Evolutionary conservation across 768 basidiomycete genomes (phyloP), one percentile per base, ranked within the genome.

Genomic region (Pulveroboletus sp.): DNA sequence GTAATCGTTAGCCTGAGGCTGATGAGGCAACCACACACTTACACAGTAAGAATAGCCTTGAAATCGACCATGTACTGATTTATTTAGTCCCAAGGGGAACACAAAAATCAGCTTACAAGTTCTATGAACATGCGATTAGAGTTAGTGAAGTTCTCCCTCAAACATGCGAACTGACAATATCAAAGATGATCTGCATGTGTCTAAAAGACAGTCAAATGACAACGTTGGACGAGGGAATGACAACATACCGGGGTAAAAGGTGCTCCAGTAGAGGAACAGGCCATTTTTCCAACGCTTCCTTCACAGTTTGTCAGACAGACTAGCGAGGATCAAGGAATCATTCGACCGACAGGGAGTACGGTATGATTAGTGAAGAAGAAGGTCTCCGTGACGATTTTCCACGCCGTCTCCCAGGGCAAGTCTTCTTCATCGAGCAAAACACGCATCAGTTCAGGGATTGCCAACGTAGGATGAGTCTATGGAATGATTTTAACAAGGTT

Each of bases 321-420:
- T 2, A 15, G 27, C 2, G 11, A 47, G n/a, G n/a, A 35, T 18
- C n/a, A 9, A 54, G 35, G 21, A 35, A 35, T 3, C 5, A 17
- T 12, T 40, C 35, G 43, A 77, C 81, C 59, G 36, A 86, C 91
- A 21, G 92, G 89, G 28, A 96, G 75, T 28, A 98, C 93, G 8
- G 90, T 93, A 69, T 93, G 93, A 67, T 95, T 96, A 9, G 93
- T 97, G 73, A 93, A 98, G 69, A 89, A 93, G 74, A 96, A 94
- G 3, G 89, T 92, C 64, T 86, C 86, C 46, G 83, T 90, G 39
- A 86, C 83, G 58, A 98, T 91, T 21, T 76, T 68, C 96, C 96
- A 99, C 5, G 96, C 94, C 14, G 69, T 59, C 55, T 82, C 80
- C 89, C 93, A 99, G 2, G 72, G 58, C 17, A 93, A 62, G 32